phyloP scores from a whole-genome alignment of 805 yeast genomes.

The Saccharomycopsis selenospora region DNA sequence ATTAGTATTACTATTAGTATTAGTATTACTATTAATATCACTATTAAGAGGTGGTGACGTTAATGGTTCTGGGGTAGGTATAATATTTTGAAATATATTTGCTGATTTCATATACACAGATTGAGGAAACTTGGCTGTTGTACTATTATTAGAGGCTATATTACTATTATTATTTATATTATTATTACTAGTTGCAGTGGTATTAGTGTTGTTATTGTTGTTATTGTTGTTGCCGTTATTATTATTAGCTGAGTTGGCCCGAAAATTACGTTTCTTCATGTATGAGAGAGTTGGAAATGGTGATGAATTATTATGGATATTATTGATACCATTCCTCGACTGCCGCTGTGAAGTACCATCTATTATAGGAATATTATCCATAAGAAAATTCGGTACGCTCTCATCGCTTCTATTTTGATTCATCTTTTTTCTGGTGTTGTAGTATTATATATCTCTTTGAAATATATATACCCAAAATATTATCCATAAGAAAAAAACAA shows the following conservation, averaged over 20 bases:
- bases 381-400: not conserved
- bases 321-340: not conserved
- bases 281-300: conserved; percentile 12
- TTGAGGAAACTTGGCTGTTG: not conserved
- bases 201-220: not conserved
- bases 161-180: not conserved
- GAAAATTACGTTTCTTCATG: conserved; percentile 12
- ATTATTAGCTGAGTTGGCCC: conserved; percentile 8
- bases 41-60: too few relatives aligned
- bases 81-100: too few relatives aligned
- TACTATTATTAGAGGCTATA: not conserved
- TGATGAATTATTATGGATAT: not conserved
- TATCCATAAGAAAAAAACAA: too few relatives aligned
- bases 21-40: not conserved
- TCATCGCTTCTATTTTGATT: conserved; percentile 1
- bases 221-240: not conserved
- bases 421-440: too few relatives aligned
- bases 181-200: not conserved
- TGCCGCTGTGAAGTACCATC: not conserved
- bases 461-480: too few relatives aligned
- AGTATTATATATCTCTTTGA: too few relatives aligned
- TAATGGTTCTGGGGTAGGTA: too few relatives aligned
- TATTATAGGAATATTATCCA: not conserved
- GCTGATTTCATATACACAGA: too few relatives aligned
- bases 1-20: not conserved